Conservation (phyloP, 148 eudicot species). For the Polygonum aviculare region DNA sequence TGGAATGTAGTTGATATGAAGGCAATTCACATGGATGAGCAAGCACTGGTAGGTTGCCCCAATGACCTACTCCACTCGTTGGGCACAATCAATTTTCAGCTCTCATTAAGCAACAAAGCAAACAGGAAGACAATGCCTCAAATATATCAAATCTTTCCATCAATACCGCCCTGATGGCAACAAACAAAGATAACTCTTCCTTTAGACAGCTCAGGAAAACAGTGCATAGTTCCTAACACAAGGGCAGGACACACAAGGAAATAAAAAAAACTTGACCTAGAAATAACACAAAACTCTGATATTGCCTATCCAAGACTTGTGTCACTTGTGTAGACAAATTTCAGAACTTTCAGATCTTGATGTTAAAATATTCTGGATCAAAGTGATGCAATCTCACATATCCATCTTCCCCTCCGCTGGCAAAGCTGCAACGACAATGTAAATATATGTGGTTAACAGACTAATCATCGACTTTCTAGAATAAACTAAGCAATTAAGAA, state of each 20-base stretch:
- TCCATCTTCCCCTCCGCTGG: slow-evolving; percentile 96
- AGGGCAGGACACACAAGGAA: neutral
- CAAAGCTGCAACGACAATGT: slow-evolving; percentile 40
- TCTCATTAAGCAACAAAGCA: neutral
- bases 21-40: slow-evolving; percentile 3
- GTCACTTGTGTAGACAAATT: neutral
- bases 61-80: too few species aligned
- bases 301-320: neutral
- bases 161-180: neutral
- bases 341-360: slow-evolving; percentile 38
- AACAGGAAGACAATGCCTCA: neutral
- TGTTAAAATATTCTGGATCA: slow-evolving; percentile 68
- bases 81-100: neutral
- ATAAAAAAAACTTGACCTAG: neutral
- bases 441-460: neutral
- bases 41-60: neutral
- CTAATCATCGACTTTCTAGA: neutral
- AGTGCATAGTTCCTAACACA: neutral
- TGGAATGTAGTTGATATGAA: neutral
- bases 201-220: neutral
- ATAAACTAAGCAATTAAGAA: neutral
- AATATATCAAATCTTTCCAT: neutral
- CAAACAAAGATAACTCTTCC: neutral
- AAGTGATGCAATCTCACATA: slow-evolving; percentile 85
- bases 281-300: neutral